Evolutionary conservation across 768 basidiomycete genomes (phyloP), one percentile per base, ranked within the genome.

Genomic region (Postia placenta): DNA sequence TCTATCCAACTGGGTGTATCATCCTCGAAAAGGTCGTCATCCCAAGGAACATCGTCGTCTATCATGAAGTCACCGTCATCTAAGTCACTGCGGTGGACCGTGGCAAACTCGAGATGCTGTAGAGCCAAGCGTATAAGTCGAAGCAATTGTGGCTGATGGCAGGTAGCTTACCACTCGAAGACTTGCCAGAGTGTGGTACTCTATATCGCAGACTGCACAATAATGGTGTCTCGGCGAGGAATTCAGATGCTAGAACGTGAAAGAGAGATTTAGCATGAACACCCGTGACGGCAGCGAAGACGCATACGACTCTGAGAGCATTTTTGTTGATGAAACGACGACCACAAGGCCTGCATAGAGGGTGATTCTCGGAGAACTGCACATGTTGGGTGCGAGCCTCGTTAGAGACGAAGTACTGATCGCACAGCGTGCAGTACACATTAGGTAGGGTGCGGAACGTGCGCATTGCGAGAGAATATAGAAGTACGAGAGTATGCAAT

Each of bases 391-490:
- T 56, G 15, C 67, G 64, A 17, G 64, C 57, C 2, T 58, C 57
- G 4, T 51, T 40, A 25, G 51, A 51, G 39, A 59, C 56, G 54
- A 67, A 67, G 52, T 69, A 67, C 27, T 48, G 46, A 48, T 69
- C 67, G 55, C 68, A 69, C 22, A 67, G 54, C 26, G 65, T 59
- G 58, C 68, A 69, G 58, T 69, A 67, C n/a, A n/a, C n/a, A n/a
- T n/a, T n/a, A n/a, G n/a, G n/a, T n/a, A n/a, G n/a, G n/a, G n/a
- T n/a, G n/a, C n/a, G n/a, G n/a, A n/a, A n/a, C n/a, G n/a, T n/a
- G n/a, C n/a, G n/a, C n/a, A n/a, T n/a, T n/a, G n/a, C n/a, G n/a
- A n/a, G n/a, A n/a, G n/a, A n/a, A n/a, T n/a, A n/a, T n/a, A n/a
- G n/a, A n/a, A n/a, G n/a, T n/a, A n/a, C n/a, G n/a, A n/a, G n/a